These are phyloP conservation scores for Dichomitus squalens DNA, from an alignment of 1,284 basidiomycete genomes.

Conservation along the genomic window DNA sequence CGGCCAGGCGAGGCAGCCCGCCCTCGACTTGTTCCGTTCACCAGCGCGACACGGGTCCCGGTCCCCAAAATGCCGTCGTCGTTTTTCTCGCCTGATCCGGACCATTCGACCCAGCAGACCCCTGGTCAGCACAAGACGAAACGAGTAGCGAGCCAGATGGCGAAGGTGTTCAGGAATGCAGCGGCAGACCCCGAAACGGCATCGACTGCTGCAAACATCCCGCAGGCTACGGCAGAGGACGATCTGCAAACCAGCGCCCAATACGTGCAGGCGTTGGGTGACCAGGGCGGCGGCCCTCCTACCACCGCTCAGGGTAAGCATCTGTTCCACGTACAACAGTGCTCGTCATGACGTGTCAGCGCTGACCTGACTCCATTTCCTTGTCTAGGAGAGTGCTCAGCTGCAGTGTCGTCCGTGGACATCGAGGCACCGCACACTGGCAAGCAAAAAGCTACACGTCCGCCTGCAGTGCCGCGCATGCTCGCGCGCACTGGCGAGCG, in stretches of 20 bases:
- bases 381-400: slow-evolving; percentile 37
- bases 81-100: slow-evolving; percentile 34
- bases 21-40: slow-evolving; percentile 75
- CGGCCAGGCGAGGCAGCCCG: slow-evolving; percentile 33
- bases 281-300: too few relatives aligned
- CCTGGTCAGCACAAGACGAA: slow-evolving; percentile 26
- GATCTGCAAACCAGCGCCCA: slow-evolving; percentile 67
- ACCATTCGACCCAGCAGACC: slow-evolving; percentile 19
- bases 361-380: neutral
- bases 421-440: slow-evolving; percentile 54
- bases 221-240: slow-evolving; percentile 42
- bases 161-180: slow-evolving; percentile 47
- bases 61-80: slow-evolving; percentile 45
- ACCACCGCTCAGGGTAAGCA: slow-evolving; percentile 21
- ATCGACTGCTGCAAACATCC: slow-evolving; percentile 39
- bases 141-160: slow-evolving; percentile 67
- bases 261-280: slow-evolving; percentile 70
- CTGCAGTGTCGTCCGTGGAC: slow-evolving; percentile 53
- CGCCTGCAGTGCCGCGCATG: slow-evolving; percentile 41
- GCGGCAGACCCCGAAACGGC: neutral
- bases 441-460: slow-evolving; percentile 19
- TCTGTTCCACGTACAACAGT: slow-evolving; percentile 3
- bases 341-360: neutral
- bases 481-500: slow-evolving; percentile 59
- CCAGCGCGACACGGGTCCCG: slow-evolving; percentile 67